These are phyloP conservation scores for Cercospora sesami DNA, from an alignment of 2,329 filamentous ascomycete genomes.

Conservation along the genomic window DNA sequence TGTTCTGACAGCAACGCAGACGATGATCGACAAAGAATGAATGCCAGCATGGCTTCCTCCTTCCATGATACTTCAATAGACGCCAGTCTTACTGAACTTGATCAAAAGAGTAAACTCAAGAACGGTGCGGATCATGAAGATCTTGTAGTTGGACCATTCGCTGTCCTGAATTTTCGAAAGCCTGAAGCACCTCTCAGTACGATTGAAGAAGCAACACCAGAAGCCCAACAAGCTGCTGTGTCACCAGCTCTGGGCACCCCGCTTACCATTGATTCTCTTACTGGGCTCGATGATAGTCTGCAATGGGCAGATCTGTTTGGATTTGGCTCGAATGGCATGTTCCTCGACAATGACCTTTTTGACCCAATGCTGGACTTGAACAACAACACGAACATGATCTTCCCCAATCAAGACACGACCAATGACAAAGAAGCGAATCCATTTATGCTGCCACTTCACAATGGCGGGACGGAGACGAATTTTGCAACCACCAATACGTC, in stretches of 20 bases:
- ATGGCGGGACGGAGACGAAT: not conserved
- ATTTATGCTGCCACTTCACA: not conserved
- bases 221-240: not conserved
- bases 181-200: not conserved
- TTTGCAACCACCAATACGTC: not conserved
- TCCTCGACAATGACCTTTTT: conserved; percentile 10
- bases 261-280: conserved; percentile 8
- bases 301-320: conserved; percentile 19
- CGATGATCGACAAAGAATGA: conserved; percentile 12
- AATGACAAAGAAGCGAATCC: not conserved
- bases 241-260: conserved; percentile 1
- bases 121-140: not conserved
- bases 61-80: conserved; percentile 10
- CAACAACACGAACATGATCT: not conserved
- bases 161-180: conserved; percentile 8
- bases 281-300: conserved; percentile 13
- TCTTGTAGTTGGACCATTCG: conserved; percentile 13
- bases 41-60: not conserved
- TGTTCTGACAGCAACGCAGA: not conserved
- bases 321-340: conserved; percentile 11
- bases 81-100: conserved; percentile 12
- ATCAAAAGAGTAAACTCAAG: conserved; percentile 12
- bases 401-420: not conserved
- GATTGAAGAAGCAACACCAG: not conserved
- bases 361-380: conserved; percentile 14